Conservation (phyloP, 768 basidiomycete genomes). For the Macrolepiota albuminosa region DNA sequence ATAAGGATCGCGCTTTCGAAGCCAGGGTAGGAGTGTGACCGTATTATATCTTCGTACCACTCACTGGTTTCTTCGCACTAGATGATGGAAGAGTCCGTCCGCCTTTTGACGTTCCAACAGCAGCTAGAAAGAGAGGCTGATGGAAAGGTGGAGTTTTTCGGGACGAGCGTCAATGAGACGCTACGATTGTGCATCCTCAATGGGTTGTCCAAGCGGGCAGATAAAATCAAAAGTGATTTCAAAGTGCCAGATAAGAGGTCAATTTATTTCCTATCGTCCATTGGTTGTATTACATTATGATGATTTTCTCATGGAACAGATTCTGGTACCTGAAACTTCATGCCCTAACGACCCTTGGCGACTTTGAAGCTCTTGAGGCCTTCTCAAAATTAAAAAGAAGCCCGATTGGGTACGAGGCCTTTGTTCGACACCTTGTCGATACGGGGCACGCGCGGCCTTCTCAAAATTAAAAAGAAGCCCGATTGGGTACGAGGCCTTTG, state of each 20-base stretch:
- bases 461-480: constrained; percentile 86
- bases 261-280: constrained; percentile 13
- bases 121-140: constrained; percentile 83
- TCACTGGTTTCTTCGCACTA: constrained; percentile 24
- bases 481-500: constrained; percentile 93
- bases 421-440: constrained; percentile 74
- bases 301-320: constrained; percentile 33
- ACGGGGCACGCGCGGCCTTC: constrained; percentile 71
- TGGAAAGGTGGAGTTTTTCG: constrained; percentile 75
- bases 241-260: constrained; percentile 94
- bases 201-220: constrained; percentile 81
- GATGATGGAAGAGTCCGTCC: constrained; percentile 88
- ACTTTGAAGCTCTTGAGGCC: constrained; percentile 82
- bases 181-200: constrained; percentile 73
- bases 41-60: not conserved
- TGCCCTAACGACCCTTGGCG: constrained; percentile 69
- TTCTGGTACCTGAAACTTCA: constrained; percentile 94
- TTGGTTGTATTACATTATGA: not conserved
- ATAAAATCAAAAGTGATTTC: constrained; percentile 85
- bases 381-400: constrained; percentile 87
- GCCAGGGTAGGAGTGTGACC: constrained; percentile 56
- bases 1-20: constrained; percentile 89
- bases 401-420: constrained; percentile 94
- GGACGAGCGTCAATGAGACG: constrained; percentile 83
- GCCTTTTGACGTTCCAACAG: constrained; percentile 78